Percentiles rank a stretch among this genome's conserved stretches.
Conservation (phyloP, 345 rosid genomes). For the Citrus trifoliata region DNA sequence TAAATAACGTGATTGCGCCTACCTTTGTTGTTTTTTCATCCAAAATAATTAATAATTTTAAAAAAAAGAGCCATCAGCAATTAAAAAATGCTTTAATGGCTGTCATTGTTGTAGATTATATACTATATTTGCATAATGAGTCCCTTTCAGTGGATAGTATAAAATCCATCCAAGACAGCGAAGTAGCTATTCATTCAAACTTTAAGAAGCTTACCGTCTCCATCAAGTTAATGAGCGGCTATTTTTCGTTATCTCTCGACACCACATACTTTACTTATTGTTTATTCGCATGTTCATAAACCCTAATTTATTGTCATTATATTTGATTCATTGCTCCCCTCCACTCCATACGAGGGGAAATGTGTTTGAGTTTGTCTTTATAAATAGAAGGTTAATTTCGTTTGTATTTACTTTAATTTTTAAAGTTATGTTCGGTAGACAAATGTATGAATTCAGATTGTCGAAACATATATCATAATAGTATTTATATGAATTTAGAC, state of each 20-base stretch:
- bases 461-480: too few species aligned
- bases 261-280: background rate
- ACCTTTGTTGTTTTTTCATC: background rate
- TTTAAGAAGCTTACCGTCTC: conserved; percentile 1
- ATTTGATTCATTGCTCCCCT: background rate
- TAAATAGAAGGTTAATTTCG: too few species aligned
- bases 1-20: background rate
- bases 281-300: too few species aligned
- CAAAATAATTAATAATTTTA: background rate
- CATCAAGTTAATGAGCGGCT: background rate
- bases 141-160: conserved; percentile 7
- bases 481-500: too few species aligned
- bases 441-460: too few species aligned
- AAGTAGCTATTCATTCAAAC: background rate
- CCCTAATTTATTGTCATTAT: background rate
- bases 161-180: background rate
- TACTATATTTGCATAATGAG: background rate
- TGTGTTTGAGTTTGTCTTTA: too few species aligned
- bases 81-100: background rate
- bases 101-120: background rate
- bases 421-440: too few species aligned
- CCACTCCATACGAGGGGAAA: too few species aligned
- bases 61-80: background rate
- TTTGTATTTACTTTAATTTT: too few species aligned
- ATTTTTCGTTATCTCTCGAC: background rate